phyloP scores from a whole-genome alignment of 176 grass and related monocot genomes.

The Avena sativa region DNA sequence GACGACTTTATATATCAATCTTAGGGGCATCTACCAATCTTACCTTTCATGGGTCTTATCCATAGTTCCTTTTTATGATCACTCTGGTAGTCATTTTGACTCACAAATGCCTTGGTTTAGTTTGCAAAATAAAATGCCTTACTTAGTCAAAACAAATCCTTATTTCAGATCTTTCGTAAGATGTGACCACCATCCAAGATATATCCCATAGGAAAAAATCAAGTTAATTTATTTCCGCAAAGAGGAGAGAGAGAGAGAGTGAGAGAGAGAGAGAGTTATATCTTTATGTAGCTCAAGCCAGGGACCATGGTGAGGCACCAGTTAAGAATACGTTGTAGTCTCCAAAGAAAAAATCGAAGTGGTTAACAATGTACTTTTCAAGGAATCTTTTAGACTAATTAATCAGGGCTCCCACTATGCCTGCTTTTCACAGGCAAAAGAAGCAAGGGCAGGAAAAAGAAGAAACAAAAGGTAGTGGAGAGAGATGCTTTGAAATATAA shows the following conservation, averaged over 20 bases:
- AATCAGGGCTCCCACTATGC: slow-evolving; percentile 19
- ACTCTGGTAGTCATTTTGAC: neutral
- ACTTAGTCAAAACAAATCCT: slow-evolving; percentile 8
- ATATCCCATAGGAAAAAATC: slow-evolving; percentile 29
- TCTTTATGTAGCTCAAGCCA: neutral
- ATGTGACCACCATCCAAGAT: slow-evolving; percentile 35
- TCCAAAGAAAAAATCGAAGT: slow-evolving; percentile 25
- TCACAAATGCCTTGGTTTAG: neutral
- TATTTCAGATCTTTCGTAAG: neutral
- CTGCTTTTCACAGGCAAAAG: slow-evolving; percentile 34
- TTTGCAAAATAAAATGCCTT: neutral
- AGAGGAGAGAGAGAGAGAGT: neutral
- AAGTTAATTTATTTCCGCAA: neutral
- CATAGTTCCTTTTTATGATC: neutral
- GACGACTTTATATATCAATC: slow-evolving; percentile 12
- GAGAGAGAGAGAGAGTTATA: neutral
- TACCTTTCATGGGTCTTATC: neutral
- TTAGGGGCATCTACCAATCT: slow-evolving; percentile 14
- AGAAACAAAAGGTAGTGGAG: slow-evolving; percentile 46
- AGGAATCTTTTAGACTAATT: slow-evolving; percentile 4
- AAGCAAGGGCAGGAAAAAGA: slow-evolving; percentile 44
- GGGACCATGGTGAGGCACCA: slow-evolving; percentile 42
- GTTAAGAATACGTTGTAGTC: slow-evolving; percentile 43
- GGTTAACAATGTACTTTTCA: slow-evolving; percentile 39
- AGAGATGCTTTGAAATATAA: slow-evolving; percentile 26